phyloP scores from a whole-genome alignment of 495 filamentous ascomycete genomes.

The Hyaloscypha hepaticicola region DNA sequence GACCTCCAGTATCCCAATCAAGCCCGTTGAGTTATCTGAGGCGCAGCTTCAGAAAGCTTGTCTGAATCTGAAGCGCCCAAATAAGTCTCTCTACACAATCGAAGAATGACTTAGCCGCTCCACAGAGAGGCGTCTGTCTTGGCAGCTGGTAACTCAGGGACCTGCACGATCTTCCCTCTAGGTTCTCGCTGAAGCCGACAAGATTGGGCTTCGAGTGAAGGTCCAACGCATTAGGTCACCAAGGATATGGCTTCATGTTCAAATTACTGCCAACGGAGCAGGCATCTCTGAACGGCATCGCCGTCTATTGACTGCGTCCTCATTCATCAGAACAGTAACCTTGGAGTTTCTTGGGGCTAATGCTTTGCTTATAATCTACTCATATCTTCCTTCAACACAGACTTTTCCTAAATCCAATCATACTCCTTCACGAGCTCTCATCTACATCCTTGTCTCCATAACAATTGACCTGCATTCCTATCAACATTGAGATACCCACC shows the following conservation, averaged over 20 bases:
- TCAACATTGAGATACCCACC: not conserved
- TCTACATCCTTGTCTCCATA: not conserved
- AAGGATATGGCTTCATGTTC: not conserved
- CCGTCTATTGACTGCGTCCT: not conserved
- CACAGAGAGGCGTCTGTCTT: not conserved
- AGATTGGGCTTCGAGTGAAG: not conserved
- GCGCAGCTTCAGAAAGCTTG: not conserved
- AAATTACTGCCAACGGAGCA: not conserved
- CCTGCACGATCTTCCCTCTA: not conserved
- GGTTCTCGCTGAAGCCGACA: not conserved
- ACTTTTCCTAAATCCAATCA: not conserved
- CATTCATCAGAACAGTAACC: not conserved
- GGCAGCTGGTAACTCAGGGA: not conserved
- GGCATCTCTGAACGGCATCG: not conserved
- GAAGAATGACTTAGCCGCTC: not conserved
- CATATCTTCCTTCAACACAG: not conserved
- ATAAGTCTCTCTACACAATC: not conserved
- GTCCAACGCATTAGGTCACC: not conserved
- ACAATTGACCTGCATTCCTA: not conserved
- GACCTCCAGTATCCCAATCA: not conserved
- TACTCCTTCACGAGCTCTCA: not conserved
- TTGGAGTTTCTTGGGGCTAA: not conserved
- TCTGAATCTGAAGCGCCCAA: not conserved
- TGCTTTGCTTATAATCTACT: not conserved
- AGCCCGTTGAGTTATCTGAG: not conserved